These are phyloP conservation scores for Cladorrhinum sp. DNA, from an alignment of 2,329 filamentous ascomycete genomes.

Conservation along the genomic window DNA sequence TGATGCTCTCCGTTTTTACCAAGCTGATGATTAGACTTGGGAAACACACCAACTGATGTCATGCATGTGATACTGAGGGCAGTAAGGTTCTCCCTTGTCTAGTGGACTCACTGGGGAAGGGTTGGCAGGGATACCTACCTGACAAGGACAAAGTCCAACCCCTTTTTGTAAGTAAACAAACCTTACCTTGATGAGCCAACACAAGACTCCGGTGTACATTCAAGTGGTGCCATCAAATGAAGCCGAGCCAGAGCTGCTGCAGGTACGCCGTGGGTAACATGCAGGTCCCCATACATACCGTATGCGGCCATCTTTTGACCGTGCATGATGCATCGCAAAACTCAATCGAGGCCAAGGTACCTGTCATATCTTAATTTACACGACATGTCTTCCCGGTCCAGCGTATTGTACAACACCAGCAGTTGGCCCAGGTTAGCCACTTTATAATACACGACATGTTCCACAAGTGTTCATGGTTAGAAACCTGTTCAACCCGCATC, in stretches of 20 bases:
- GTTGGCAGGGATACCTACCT: neutral
- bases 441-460: neutral
- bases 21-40: neutral
- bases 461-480: neutral
- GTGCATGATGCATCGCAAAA: conserved; percentile 4
- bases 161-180: neutral
- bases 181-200: neutral
- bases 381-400: neutral
- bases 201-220: neutral
- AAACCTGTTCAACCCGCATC: neutral
- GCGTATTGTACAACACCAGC: neutral
- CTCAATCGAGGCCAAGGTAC: neutral
- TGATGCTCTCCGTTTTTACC: neutral
- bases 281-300: conserved; percentile 2
- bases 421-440: neutral
- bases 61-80: neutral
- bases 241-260: neutral
- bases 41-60: neutral
- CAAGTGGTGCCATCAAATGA: neutral
- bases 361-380: conserved; percentile 3
- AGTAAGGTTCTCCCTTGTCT: neutral
- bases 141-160: neutral
- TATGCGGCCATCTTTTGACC: conserved; percentile 17
- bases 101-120: neutral
- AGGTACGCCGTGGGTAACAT: neutral